Base-by-base conservation (phyloP, 805 yeast species). In the Saccharomycopsis vini region DNA sequence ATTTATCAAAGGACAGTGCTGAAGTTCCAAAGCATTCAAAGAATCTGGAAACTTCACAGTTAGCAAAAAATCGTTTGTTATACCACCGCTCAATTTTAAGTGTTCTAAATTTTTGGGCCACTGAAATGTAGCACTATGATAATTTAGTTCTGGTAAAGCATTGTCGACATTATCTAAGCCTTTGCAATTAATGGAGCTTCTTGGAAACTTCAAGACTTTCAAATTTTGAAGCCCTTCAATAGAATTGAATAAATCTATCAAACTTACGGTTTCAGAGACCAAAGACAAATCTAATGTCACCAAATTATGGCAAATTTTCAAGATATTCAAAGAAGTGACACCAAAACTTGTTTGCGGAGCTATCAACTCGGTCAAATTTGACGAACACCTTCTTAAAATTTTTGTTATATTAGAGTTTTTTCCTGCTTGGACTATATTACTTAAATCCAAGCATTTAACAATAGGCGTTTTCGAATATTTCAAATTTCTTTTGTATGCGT, bases 331-430 rank as follows among this genome's bases (percentile, higher is more conserved):
- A 1, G 97, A 97, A 2, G 95, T 83, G 40, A 79, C 72, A 0
- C 98, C 98, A 66, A 92, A 90, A 63, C 94, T 82, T 26, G 97
- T 81, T 58, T 90, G 97, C 3, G 97, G 95, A 0, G 97, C 96
- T 5, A 83, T 73, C 54, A 92, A 88, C 9, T 69, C 65, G 50
- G 77, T 73, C 39, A 92, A 64, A 31, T 69, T 72, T 16, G 69
- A 59, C 6, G 88, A 73, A 43, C 95, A 84, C 33, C 95, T 69
- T 54, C 95, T 75, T 44, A 92, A 64, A 5, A 92, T 59, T 51
- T 84, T 81, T 0, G 97, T 86, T 10, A 90, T 87, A 59, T 71
- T 82, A 4, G 97, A 90, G 61, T 88, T 92, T 59, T 85, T 88
- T 10, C 97, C 97, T 30, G 86, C 72, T 61, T 92, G 97, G 48